A percentile compares a stretch with the other conserved stretches of the same genome.
phyloP scores from a whole-genome alignment of 768 basidiomycete species.

The Lactifluus pinguis region DNA sequence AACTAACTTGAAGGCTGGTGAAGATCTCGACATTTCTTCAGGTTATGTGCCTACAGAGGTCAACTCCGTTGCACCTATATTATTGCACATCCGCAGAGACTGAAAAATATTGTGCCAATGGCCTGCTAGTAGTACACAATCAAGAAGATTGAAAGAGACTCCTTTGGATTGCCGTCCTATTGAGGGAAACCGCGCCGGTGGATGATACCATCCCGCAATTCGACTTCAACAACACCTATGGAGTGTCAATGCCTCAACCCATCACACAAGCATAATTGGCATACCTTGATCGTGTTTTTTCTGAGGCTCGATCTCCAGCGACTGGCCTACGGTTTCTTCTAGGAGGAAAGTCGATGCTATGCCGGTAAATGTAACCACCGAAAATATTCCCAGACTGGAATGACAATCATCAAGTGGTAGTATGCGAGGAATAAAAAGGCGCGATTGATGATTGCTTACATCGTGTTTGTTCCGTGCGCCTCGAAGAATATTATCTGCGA shows the following conservation, averaged over 20 bases:
- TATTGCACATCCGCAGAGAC: background rate
- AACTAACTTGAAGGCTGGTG: background rate
- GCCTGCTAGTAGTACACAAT: too few species aligned
- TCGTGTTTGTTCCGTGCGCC: constrained; percentile 13
- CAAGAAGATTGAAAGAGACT: too few species aligned
- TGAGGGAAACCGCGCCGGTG: background rate
- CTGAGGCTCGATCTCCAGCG: constrained; percentile 29
- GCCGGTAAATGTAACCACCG: constrained; percentile 36
- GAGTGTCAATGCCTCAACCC: background rate
- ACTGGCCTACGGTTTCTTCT: constrained; percentile 32
- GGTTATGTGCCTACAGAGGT: background rate
- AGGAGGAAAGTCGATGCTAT: constrained; percentile 33
- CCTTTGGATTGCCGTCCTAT: too few species aligned
- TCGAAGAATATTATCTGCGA: constrained; percentile 31
- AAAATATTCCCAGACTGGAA: constrained; percentile 34
- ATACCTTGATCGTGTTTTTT: constrained; percentile 23
- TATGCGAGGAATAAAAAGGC: background rate
- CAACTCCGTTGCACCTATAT: background rate
- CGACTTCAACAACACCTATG: background rate
- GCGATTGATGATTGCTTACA: constrained; percentile 22
- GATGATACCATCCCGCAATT: background rate
- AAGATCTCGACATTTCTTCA: background rate
- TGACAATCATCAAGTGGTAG: background rate
- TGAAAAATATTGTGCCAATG: too few species aligned
- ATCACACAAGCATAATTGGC: background rate